Conservation (phyloP, 1,284 basidiomycete genomes). For the Phellinidium pouzarii region DNA sequence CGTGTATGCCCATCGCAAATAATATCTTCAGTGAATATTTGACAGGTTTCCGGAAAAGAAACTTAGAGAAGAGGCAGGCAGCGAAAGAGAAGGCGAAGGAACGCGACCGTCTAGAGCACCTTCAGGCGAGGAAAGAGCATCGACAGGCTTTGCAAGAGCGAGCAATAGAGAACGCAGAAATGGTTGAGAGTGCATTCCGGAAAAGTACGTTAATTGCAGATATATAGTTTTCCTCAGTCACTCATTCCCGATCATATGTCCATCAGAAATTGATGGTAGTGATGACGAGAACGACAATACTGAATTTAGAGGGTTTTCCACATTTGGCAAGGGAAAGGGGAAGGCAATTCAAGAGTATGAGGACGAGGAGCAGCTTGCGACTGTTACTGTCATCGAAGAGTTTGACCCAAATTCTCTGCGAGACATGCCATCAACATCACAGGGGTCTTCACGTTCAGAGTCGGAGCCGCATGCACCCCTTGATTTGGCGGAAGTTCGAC, state of each 20-base stretch:
- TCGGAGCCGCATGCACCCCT: not conserved
- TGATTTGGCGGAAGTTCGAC: not conserved
- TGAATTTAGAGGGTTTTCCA: slow-evolving; percentile 37
- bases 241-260: slow-evolving; percentile 6
- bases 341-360: slow-evolving; percentile 41
- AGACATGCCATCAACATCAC: slow-evolving; percentile 33
- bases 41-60: slow-evolving; percentile 84
- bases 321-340: slow-evolving; percentile 28
- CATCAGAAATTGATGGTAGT: slow-evolving; percentile 21
- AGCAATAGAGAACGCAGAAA: slow-evolving; percentile 60
- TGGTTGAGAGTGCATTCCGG: slow-evolving; percentile 67
- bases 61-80: slow-evolving; percentile 66
- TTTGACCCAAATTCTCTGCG: slow-evolving; percentile 61
- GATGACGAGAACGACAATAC: slow-evolving; percentile 31
- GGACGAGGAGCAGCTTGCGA: slow-evolving; percentile 71
- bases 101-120: slow-evolving; percentile 59
- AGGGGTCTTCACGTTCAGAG: not conserved
- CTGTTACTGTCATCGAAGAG: slow-evolving; percentile 77
- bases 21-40: slow-evolving; percentile 58
- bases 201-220: slow-evolving; percentile 34
- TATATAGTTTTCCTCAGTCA: slow-evolving; percentile 12
- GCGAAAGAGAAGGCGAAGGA: slow-evolving; percentile 61
- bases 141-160: slow-evolving; percentile 63
- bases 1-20: slow-evolving; percentile 11
- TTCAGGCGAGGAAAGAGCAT: slow-evolving; percentile 67